phyloP scores from a whole-genome alignment of 345 rosid genomes.

The Psidium guajava region DNA sequence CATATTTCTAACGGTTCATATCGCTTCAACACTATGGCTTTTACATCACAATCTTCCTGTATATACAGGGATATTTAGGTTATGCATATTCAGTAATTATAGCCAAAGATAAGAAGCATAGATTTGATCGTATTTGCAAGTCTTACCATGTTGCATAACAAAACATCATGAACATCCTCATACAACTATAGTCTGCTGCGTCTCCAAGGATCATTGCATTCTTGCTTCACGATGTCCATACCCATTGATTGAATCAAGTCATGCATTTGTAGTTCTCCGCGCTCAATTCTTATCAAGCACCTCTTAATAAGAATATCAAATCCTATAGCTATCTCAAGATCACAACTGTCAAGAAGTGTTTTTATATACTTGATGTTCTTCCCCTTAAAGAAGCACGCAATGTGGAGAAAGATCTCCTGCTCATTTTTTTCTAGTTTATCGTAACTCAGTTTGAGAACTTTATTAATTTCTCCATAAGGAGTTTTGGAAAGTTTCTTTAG shows the following conservation, averaged over 20 bases:
- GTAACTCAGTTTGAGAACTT: background rate
- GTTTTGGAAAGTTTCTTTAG: fast-evolving
- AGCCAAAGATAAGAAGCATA: fast-evolving
- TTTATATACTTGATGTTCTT: fast-evolving
- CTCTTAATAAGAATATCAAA: background rate
- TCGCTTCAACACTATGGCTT: too few species aligned
- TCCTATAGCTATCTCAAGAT: background rate
- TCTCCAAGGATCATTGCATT: background rate
- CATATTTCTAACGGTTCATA: too few species aligned
- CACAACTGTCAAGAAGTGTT: fast-evolving
- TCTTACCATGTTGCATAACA: background rate
- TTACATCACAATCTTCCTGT: too few species aligned
- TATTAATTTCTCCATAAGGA: background rate
- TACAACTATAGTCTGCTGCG: fast-evolving
- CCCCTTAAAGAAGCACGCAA: background rate
- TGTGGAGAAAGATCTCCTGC: background rate
- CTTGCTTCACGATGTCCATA: background rate
- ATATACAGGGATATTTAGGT: too few species aligned
- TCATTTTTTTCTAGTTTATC: background rate
- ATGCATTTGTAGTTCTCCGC: fast-evolving
- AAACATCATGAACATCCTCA: background rate
- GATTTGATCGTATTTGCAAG: background rate
- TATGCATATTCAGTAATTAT: fast-evolving
- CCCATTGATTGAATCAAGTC: background rate
- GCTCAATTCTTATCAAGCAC: background rate